Conservation (phyloP, 2,329 filamentous ascomycete species). For the Alternaria viburni region DNA sequence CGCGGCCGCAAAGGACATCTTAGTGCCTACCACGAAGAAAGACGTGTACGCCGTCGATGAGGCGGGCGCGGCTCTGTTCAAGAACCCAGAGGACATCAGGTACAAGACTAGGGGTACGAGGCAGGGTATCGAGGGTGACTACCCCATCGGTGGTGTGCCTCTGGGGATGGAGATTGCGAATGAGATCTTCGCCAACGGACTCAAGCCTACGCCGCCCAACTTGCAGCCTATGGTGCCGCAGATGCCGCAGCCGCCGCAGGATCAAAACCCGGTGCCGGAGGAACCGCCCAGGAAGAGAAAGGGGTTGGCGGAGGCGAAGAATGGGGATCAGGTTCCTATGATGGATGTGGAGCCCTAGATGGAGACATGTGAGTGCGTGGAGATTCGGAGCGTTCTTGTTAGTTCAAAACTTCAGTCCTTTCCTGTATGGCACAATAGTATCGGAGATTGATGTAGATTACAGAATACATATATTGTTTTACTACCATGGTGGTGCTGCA, state of each 20-base stretch:
- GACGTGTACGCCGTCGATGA: constrained; percentile 16
- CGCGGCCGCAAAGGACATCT: constrained; percentile 25
- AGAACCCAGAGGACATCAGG: constrained; percentile 15
- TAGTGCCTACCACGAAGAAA: constrained; percentile 16
- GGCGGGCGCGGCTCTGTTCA: constrained; percentile 14
- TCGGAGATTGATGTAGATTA: background rate
- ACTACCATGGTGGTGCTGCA: background rate
- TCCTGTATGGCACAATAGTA: background rate
- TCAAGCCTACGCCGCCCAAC: constrained; percentile 14
- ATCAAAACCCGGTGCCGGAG: background rate
- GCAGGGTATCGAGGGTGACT: constrained; percentile 7
- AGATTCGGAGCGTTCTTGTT: background rate
- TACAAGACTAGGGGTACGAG: constrained; percentile 17
- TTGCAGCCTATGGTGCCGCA: constrained; percentile 8
- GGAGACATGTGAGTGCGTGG: too few species aligned
- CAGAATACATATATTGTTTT: background rate
- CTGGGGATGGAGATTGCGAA: constrained; percentile 20
- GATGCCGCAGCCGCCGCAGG: background rate
- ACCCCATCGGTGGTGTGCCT: constrained; percentile 20
- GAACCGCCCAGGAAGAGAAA: background rate
- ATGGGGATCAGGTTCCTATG: background rate
- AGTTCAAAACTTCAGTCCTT: background rate
- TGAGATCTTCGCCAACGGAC: constrained; percentile 14
- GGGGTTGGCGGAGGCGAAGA: background rate
- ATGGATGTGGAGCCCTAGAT: constrained; percentile 4